Conservation (phyloP, 1,284 basidiomycete species). For the Tilletiopsis washingtonensis region DNA sequence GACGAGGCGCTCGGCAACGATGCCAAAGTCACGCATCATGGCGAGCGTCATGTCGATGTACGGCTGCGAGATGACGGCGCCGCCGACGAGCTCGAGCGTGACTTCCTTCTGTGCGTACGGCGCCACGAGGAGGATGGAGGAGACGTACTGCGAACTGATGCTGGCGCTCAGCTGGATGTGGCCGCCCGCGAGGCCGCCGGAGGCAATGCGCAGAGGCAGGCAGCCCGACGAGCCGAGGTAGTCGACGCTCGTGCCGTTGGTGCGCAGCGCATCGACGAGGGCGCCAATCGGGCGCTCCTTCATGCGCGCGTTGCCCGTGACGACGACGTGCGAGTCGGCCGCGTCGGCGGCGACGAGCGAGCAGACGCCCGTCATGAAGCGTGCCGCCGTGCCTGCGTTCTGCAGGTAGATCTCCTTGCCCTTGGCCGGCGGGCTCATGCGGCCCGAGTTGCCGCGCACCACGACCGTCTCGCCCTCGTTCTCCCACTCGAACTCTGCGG, state of each 20-base stretch:
- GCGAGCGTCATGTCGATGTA: constrained; percentile 99
- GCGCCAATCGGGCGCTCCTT: constrained; percentile 91
- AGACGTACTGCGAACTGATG: constrained; percentile 97
- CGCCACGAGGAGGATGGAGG: constrained; percentile 88
- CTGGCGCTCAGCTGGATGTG: constrained; percentile 81
- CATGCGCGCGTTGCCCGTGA: constrained; percentile 97
- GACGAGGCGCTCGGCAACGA: constrained; percentile 65
- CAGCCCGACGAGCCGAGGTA: constrained; percentile 76
- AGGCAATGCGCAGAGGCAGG: constrained; percentile 77
- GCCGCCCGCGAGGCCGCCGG: constrained; percentile 67
- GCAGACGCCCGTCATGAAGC: constrained; percentile 94
- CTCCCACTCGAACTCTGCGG: constrained; percentile 83
- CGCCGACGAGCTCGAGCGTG: constrained; percentile 80
- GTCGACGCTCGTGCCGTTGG: constrained; percentile 70
- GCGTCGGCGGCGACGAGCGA: constrained; percentile 55
- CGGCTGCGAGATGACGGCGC: constrained; percentile 92
- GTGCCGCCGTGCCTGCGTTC: constrained; percentile 94
- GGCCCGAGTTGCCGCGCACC: constrained; percentile 76
- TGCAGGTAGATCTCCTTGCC: constrained; percentile 89
- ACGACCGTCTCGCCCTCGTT: constrained; percentile 87
- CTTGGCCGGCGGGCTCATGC: constrained; percentile 50
- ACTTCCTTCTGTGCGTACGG: constrained; percentile 79
- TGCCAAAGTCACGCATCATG: constrained; percentile 93
- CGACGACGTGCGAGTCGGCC: constrained; percentile 50
- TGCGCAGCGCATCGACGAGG: constrained; percentile 79